phyloP scores from a whole-genome alignment of 148 eudicot genomes.

The Rhododendron ferrugineum region DNA sequence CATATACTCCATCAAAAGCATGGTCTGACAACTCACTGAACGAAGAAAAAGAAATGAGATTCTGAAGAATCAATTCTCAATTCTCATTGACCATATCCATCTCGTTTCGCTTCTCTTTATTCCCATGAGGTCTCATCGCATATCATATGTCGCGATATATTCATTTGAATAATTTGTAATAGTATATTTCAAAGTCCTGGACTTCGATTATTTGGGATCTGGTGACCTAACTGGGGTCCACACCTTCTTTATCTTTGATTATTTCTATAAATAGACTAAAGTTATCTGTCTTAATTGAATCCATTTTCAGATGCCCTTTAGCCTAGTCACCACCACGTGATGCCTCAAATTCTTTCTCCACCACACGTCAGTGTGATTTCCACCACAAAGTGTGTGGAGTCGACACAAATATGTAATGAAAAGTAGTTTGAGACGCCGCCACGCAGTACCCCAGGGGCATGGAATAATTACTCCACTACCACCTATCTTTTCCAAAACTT shows the following conservation, averaged over 20 bases:
- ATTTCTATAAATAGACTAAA: not conserved
- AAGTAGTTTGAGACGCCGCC: no score
- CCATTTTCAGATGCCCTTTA: not conserved
- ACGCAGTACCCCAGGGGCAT: no score
- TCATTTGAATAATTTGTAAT: not conserved
- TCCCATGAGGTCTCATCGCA: not conserved
- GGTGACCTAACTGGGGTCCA: not conserved
- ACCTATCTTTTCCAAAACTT: not conserved
- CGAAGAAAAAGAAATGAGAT: not conserved
- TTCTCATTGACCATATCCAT: not conserved
- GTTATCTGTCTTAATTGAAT: not conserved
- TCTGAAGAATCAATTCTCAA: not conserved
- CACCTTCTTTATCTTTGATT: not conserved
- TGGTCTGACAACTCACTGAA: not conserved
- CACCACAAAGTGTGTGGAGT: no score
- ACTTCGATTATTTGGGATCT: not conserved
- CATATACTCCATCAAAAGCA: not conserved
- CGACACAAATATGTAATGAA: no score
- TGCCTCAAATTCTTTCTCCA: no score
- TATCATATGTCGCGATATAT: not conserved
- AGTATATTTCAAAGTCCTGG: not conserved
- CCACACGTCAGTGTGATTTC: no score
- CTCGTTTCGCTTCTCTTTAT: not conserved
- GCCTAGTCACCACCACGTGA: no score
- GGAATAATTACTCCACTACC: not conserved